Percentiles rank a stretch among this genome's conserved stretches.
These are phyloP conservation scores for Zychaea mexicana DNA, from an alignment of 371 early-diverging fungal genomes.

Conservation along the genomic window DNA sequence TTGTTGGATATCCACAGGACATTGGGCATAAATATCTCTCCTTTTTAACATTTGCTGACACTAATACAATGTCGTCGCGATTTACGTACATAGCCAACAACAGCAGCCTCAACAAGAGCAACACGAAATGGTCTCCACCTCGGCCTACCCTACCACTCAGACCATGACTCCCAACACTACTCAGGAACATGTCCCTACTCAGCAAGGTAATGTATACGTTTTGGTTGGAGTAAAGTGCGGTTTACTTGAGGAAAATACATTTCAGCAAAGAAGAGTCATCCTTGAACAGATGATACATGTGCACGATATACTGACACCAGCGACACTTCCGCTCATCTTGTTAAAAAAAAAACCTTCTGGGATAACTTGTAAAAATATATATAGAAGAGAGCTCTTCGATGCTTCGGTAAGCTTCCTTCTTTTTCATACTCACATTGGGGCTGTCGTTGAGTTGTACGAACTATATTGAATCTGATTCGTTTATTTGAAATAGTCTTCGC, in stretches of 20 bases:
- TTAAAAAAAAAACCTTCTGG: too few relatives aligned
- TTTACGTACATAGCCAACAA: slow-evolving; percentile 6
- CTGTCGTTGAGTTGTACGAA: too few relatives aligned
- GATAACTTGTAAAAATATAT: too few relatives aligned
- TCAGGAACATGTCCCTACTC: slow-evolving; percentile 8
- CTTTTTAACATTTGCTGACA: too few relatives aligned
- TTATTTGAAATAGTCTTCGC: slow-evolving; percentile 20
- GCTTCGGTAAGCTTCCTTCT: slow-evolving; percentile 16
- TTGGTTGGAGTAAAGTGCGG: background rate
- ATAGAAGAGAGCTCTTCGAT: slow-evolving; percentile 11
- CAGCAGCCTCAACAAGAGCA: slow-evolving; percentile 2
- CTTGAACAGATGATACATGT: too few relatives aligned
- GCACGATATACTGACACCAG: too few relatives aligned
- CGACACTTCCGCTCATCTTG: too few relatives aligned
- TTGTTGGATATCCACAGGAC: too few relatives aligned
- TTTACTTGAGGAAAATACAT: background rate
- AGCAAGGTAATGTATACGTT: slow-evolving; percentile 15
- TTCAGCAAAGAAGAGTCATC: too few relatives aligned
- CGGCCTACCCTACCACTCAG: slow-evolving; percentile 14
- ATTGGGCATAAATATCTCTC: too few relatives aligned
- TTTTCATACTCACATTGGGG: background rate
- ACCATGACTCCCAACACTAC: slow-evolving; percentile 10
- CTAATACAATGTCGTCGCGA: background rate
- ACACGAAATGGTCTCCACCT: slow-evolving; percentile 1
- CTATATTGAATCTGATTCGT: too few relatives aligned